Evolutionary conservation across 352 stramenopile genomes (phyloP).

Genomic region (Phytophthora litchii): DNA sequence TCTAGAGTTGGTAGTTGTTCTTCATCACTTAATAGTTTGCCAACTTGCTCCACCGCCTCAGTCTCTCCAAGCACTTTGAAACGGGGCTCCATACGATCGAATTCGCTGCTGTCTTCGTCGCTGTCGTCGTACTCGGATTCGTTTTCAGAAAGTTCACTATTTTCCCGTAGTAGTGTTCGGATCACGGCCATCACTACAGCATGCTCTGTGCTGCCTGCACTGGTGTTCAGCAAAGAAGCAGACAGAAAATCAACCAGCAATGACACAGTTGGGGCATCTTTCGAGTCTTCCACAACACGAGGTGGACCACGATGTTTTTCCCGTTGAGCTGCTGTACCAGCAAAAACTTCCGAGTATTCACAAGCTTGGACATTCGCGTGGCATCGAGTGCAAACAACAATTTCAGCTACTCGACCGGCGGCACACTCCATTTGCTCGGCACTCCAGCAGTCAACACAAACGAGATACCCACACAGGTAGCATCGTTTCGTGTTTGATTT

Average conservation of each 20-base stretch:
- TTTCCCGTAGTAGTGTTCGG: conserved; percentile 23
- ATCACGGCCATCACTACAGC: conserved; percentile 24
- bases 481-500: conserved; percentile 37
- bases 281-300: conserved; percentile 19
- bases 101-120: conserved; percentile 1
- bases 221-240: conserved; percentile 12
- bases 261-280: conserved; percentile 4
- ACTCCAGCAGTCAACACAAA: conserved; percentile 44
- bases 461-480: conserved; percentile 43
- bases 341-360: conserved; percentile 46
- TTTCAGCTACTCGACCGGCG: conserved; percentile 29
- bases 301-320: conserved; percentile 21
- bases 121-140: conserved; percentile 6
- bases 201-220: conserved; percentile 20
- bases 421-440: conserved; percentile 36
- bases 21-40: conserved; percentile 19
- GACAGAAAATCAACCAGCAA: conserved; percentile 35
- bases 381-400: conserved; percentile 54
- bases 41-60: conserved; percentile 8
- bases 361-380: conserved; percentile 49
- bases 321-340: conserved; percentile 23
- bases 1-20: conserved; percentile 13
- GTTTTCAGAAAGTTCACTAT: neutral
- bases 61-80: conserved; percentile 16
- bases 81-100: neutral